Percentiles rank a stretch among this genome's conserved stretches.
These are phyloP conservation scores for Cryptosporidium muris DNA, from an alignment of 169 alveolate species.

Conservation along the genomic window DNA sequence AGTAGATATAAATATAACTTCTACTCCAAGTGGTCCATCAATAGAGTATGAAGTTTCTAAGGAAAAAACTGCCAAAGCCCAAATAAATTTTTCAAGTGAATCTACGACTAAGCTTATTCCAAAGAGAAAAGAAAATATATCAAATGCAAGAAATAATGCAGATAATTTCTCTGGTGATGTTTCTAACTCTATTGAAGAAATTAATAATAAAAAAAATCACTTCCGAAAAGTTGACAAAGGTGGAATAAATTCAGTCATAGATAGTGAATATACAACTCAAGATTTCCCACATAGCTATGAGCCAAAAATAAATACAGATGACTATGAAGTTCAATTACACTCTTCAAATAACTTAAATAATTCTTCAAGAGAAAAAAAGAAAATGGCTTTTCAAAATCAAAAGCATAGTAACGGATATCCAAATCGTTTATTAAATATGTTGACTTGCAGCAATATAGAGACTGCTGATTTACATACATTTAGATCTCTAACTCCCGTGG, in stretches of 20 bases:
- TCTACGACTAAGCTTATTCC: slow-evolving; percentile 8
- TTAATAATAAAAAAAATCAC: neutral
- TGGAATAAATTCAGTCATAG: neutral
- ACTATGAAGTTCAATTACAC: too few relatives aligned
- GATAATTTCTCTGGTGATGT: neutral
- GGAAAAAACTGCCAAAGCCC: slow-evolving; percentile 69
- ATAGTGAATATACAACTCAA: neutral
- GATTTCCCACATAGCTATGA: slow-evolving; percentile 19
- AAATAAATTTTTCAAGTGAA: slow-evolving; percentile 33
- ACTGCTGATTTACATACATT: slow-evolving; percentile 57
- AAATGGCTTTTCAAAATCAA: neutral
- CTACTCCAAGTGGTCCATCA: slow-evolving; percentile 71
- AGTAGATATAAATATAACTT: slow-evolving; percentile 54
- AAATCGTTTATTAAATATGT: slow-evolving; percentile 40
- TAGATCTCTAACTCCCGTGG: slow-evolving; percentile 59
- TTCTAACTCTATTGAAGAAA: neutral
- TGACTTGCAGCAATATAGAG: slow-evolving; percentile 55
- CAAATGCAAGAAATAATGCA: neutral
- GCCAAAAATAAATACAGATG: too few relatives aligned
- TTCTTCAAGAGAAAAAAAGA: too few relatives aligned
- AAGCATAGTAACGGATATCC: slow-evolving; percentile 40
- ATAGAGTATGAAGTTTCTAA: slow-evolving; percentile 63
- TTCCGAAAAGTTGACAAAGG: neutral
- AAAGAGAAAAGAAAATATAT: slow-evolving; percentile 10
- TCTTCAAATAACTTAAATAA: too few relatives aligned